Conservation (phyloP, 768 basidiomycete species). For the Amanita molliuscula region DNA sequence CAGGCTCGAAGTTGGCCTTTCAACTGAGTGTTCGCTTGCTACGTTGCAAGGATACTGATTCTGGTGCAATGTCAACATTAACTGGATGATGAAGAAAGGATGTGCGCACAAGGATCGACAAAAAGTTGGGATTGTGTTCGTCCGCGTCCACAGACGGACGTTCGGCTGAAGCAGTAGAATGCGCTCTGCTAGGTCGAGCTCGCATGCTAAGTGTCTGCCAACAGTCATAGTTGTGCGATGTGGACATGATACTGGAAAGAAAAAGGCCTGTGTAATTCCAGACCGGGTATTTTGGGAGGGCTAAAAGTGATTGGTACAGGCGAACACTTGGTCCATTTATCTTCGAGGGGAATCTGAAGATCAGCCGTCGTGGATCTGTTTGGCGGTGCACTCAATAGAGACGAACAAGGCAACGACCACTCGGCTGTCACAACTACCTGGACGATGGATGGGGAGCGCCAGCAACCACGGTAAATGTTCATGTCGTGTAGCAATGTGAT, state of each 20-base stretch:
- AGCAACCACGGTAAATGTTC: not conserved
- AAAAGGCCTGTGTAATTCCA: not conserved
- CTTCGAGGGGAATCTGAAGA: not conserved
- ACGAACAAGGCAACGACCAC: not conserved
- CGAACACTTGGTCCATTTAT: not conserved
- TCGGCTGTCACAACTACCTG: not conserved
- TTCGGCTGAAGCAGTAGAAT: constrained; percentile 16
- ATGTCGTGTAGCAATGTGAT: not conserved
- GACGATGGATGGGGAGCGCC: not conserved
- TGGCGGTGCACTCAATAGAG: constrained; percentile 1
- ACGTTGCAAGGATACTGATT: not conserved
- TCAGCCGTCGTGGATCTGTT: not conserved
- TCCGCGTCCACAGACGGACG: constrained; percentile 31
- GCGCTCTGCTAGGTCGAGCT: constrained; percentile 21
- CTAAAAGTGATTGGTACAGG: too few relatives aligned
- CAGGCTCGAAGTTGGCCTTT: constrained; percentile 38
- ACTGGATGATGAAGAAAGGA: constrained; percentile 1
- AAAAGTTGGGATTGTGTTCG: constrained; percentile 24
- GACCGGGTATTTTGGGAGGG: not conserved
- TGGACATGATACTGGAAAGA: constrained; percentile 21
- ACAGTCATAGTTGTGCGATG: constrained; percentile 21
- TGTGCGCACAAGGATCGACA: constrained; percentile 13
- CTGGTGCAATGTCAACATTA: not conserved
- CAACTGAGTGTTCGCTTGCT: constrained; percentile 21
- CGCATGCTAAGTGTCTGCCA: constrained; percentile 20